Evolutionary conservation across 768 basidiomycete species (phyloP).

Genomic region (Leucocoprinus sp.): DNA sequence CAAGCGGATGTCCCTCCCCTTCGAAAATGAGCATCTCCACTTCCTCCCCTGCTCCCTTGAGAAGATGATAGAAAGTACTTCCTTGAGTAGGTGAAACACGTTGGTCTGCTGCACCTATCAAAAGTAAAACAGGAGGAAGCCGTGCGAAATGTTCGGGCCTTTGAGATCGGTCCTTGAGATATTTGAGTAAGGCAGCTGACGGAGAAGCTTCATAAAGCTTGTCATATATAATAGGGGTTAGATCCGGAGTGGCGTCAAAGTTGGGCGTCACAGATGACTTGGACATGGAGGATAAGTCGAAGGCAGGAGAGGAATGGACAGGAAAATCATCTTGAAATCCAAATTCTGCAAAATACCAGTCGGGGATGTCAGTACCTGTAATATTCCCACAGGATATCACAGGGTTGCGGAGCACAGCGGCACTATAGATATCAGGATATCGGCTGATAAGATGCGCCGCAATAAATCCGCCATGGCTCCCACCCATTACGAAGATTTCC

Average conservation of each 20-base stretch:
- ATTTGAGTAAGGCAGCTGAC: slow-evolving; percentile 38
- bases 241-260: slow-evolving; percentile 19
- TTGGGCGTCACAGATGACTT: slow-evolving; percentile 1
- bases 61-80: slow-evolving; percentile 54
- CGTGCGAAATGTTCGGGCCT: background rate
- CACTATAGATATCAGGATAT: slow-evolving; percentile 52
- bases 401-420: slow-evolving; percentile 59
- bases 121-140: slow-evolving; percentile 40
- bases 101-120: slow-evolving; percentile 53
- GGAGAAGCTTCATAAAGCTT: slow-evolving; percentile 46
- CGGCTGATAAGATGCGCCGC: slow-evolving; percentile 53
- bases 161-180: slow-evolving; percentile 24
- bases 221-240: slow-evolving; percentile 37
- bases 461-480: slow-evolving; percentile 68
- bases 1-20: slow-evolving; percentile 55
- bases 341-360: slow-evolving; percentile 53
- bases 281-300: slow-evolving; percentile 6
- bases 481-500: slow-evolving; percentile 51
- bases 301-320: slow-evolving; percentile 25
- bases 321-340: slow-evolving; percentile 28
- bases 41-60: slow-evolving; percentile 36
- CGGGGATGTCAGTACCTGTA: slow-evolving; percentile 55
- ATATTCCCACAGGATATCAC: slow-evolving; percentile 57
- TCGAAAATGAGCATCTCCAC: slow-evolving; percentile 57
- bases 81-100: slow-evolving; percentile 59